These are phyloP conservation scores for Osmanthus fragrans DNA, from an alignment of 257 asterid genomes.

Conservation along the genomic window DNA sequence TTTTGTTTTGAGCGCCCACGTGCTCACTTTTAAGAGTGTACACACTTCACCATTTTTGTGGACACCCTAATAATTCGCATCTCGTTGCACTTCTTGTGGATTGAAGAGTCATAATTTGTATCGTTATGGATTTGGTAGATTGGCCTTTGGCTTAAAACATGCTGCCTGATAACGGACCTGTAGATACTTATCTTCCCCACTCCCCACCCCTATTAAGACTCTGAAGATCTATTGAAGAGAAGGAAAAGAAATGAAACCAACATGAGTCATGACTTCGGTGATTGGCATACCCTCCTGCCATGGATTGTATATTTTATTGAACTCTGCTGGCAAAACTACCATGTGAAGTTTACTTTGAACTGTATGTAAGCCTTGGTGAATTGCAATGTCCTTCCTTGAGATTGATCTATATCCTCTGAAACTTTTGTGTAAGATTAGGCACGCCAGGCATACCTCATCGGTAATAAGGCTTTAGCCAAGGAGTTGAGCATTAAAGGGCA, in stretches of 20 bases:
- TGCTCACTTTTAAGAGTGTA: background rate
- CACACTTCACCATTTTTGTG: background rate
- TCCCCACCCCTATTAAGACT: background rate
- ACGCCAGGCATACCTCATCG: constrained; percentile 86
- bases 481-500: constrained; percentile 96
- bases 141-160: background rate
- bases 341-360: background rate
- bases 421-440: constrained; percentile 58
- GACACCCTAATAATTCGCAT: background rate
- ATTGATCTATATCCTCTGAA: constrained; percentile 28
- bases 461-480: constrained; percentile 98
- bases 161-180: background rate
- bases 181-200: background rate
- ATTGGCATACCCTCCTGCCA: background rate
- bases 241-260: background rate
- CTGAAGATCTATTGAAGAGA: background rate
- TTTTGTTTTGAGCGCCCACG: too few relatives aligned
- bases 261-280: background rate
- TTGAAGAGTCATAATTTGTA: background rate
- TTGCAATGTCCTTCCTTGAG: constrained; percentile 3
- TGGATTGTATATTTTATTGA: background rate
- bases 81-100: background rate
- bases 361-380: background rate
- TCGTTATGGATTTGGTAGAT: background rate
- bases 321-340: background rate